Evolutionary conservation across 164 flowering plant genomes (phyloP).

Genomic region (Nymphaea thermarum): DNA sequence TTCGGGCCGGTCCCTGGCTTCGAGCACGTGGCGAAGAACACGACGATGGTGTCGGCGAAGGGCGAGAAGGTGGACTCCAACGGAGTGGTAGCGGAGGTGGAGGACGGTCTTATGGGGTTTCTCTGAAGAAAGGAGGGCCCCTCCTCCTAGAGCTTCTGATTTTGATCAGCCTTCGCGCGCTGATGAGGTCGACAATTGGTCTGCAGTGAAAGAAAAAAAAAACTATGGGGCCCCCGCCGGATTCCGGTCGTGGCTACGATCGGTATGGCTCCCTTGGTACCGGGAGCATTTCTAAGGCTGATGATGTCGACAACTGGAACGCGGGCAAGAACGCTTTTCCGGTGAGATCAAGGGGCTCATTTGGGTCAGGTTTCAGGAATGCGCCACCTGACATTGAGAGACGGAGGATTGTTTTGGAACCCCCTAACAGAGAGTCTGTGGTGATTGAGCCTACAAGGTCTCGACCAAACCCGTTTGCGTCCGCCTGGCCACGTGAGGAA

Average conservation of each 20-base stretch:
- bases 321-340: slow-evolving; percentile 37
- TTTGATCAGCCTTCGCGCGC: slow-evolving; percentile 63
- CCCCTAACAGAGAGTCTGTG: slow-evolving; percentile 19
- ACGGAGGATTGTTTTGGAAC: slow-evolving; percentile 42
- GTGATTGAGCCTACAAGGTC: slow-evolving; percentile 25
- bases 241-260: slow-evolving; percentile 25
- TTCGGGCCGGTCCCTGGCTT: no score
- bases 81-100: background rate
- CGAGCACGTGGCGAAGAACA: no score
- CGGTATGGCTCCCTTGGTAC: slow-evolving; percentile 45
- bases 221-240: slow-evolving; percentile 12
- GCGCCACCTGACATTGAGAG: slow-evolving; percentile 33
- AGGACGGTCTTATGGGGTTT: slow-evolving; percentile 51
- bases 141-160: slow-evolving; percentile 51
- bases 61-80: no score
- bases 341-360: slow-evolving; percentile 16
- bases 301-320: slow-evolving; percentile 70
- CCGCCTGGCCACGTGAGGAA: slow-evolving; percentile 84
- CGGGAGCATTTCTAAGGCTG: slow-evolving; percentile 48
- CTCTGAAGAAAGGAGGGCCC: slow-evolving; percentile 37
- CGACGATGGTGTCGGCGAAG: no score
- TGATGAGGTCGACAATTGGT: slow-evolving; percentile 86
- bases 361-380: slow-evolving; percentile 22
- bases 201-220: slow-evolving; percentile 39
- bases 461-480: slow-evolving; percentile 76